Evolutionary conservation across 1,284 basidiomycete genomes (phyloP).

Genomic region (Moniliophthora roreri): DNA sequence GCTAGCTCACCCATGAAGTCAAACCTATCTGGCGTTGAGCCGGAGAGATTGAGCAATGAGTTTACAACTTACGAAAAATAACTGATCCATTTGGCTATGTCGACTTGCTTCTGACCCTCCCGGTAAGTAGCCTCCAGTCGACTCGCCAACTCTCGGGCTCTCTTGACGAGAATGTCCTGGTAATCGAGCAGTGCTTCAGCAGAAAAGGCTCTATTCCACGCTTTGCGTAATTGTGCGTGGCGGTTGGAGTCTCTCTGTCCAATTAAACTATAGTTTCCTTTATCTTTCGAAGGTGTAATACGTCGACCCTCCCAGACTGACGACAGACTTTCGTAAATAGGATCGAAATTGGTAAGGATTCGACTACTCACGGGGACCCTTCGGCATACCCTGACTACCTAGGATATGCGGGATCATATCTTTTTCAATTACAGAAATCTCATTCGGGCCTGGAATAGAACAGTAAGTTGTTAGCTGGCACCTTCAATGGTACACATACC

Average conservation of each 20-base stretch:
- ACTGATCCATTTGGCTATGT: neutral
- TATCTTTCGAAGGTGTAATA: neutral
- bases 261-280: neutral
- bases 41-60: neutral
- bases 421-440: conserved; percentile 8
- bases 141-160: neutral
- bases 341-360: neutral
- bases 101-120: neutral
- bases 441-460: conserved; percentile 9
- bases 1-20: conserved; percentile 15
- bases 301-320: neutral
- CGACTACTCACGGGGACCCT: conserved; percentile 33
- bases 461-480: neutral
- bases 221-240: neutral
- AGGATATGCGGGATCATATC: conserved; percentile 2
- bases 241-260: neutral
- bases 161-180: neutral
- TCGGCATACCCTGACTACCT: conserved; percentile 24
- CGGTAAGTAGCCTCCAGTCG: neutral
- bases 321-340: too few species aligned
- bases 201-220: neutral
- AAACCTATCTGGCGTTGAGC: conserved; percentile 3
- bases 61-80: neutral
- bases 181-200: conserved; percentile 1
- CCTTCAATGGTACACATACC: conserved; percentile 24